Evolutionary conservation across 768 basidiomycete genomes (phyloP).

Genomic region (Russula emetica): DNA sequence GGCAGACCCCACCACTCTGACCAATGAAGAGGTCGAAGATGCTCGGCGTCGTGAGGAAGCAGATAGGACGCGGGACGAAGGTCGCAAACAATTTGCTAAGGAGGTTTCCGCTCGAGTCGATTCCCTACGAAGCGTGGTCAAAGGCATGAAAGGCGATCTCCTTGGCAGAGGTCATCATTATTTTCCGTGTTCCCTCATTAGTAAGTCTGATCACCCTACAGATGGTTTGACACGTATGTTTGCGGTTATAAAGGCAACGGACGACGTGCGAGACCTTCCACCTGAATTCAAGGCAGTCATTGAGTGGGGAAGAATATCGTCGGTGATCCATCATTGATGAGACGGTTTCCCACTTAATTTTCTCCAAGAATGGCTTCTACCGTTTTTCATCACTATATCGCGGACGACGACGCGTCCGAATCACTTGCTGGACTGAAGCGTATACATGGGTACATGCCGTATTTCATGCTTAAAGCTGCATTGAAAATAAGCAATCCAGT

Average conservation of each 20-base stretch:
- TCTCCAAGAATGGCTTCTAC: conserved; percentile 81
- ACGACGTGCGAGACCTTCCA: conserved; percentile 72
- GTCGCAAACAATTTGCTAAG: conserved; percentile 73
- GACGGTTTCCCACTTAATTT: neutral
- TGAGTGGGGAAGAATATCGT: conserved; percentile 98
- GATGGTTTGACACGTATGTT: conserved; percentile 91
- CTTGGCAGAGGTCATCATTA: conserved; percentile 63
- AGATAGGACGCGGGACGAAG: conserved; percentile 83
- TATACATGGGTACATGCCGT: conserved; percentile 95
- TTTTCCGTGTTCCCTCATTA: neutral
- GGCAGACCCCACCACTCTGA: conserved; percentile 65
- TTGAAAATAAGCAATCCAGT: conserved; percentile 94
- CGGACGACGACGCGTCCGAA: conserved; percentile 88
- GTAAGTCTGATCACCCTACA: conserved; percentile 33
- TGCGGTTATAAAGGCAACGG: conserved; percentile 76
- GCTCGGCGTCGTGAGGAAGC: conserved; percentile 78
- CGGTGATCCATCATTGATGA: conserved; percentile 33
- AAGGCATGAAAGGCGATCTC: conserved; percentile 90
- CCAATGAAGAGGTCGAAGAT: conserved; percentile 73
- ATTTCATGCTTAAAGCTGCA: conserved; percentile 91
- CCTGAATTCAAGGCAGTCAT: conserved; percentile 81
- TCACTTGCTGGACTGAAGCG: conserved; percentile 84
- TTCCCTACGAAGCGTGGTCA: conserved; percentile 74
- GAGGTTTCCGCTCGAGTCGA: conserved; percentile 89
- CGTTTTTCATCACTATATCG: conserved; percentile 91